These are phyloP conservation scores for Heliosperma pusillum DNA, from an alignment of 148 eudicot species.

Conservation along the genomic window DNA sequence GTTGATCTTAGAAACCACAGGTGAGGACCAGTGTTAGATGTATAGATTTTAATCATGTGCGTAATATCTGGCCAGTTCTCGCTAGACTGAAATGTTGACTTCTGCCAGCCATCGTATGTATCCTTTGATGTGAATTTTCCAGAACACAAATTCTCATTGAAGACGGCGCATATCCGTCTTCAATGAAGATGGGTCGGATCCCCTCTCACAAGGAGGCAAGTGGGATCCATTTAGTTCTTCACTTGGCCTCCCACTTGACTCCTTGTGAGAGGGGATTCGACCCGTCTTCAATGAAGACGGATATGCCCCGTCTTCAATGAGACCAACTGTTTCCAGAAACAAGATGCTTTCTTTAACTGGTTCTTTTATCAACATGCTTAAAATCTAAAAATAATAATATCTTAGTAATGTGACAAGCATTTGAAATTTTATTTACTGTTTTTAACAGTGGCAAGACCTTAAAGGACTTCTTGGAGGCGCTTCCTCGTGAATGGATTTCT, in stretches of 20 bases:
- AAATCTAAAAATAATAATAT: not conserved
- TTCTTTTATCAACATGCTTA: not conserved
- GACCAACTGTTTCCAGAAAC: too few relatives aligned
- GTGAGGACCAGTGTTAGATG: slow-evolving; percentile 34
- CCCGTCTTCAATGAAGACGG: too few relatives aligned
- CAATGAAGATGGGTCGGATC: too few relatives aligned
- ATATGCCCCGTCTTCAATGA: too few relatives aligned
- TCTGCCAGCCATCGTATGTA: not conserved
- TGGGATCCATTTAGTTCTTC: too few relatives aligned
- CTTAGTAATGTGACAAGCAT: not conserved
- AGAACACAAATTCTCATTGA: too few relatives aligned
- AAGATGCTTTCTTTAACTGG: not conserved
- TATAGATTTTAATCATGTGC: not conserved
- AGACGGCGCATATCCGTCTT: too few relatives aligned
- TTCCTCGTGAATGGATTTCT: slow-evolving; percentile 99
- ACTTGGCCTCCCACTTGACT: too few relatives aligned
- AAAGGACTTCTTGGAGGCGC: slow-evolving; percentile 85
- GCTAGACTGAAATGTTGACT: not conserved
- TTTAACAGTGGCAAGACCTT: slow-evolving; percentile 82
- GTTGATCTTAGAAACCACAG: slow-evolving; percentile 88
- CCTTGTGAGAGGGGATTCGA: too few relatives aligned
- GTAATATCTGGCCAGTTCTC: not conserved
- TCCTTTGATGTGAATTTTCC: not conserved
- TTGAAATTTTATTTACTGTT: slow-evolving; percentile 15
- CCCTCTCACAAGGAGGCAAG: too few relatives aligned